Conservation (phyloP, 2,329 filamentous ascomycete genomes). For the Phoma herbarum region DNA sequence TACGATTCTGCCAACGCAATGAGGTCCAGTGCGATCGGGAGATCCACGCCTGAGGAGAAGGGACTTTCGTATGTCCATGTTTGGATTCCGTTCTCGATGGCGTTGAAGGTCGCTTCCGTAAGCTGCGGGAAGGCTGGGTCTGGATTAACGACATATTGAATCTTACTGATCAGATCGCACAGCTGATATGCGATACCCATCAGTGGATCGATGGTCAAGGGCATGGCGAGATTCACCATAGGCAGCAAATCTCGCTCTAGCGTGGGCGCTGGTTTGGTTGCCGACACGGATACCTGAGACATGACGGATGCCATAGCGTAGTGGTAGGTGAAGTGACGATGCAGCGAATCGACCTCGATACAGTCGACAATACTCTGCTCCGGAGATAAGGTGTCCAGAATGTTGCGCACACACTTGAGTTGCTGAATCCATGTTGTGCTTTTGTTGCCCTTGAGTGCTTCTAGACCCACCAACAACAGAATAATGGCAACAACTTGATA, state of each 20-base stretch:
- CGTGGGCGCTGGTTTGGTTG: constrained; percentile 21
- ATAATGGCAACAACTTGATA: constrained; percentile 48
- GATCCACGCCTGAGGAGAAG: constrained; percentile 40
- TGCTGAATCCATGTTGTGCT: constrained; percentile 49
- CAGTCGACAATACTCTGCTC: constrained; percentile 38
- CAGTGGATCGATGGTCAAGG: constrained; percentile 46
- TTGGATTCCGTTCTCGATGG: constrained; percentile 44
- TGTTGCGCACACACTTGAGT: constrained; percentile 44
- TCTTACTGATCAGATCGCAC: constrained; percentile 45
- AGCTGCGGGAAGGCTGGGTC: constrained; percentile 46
- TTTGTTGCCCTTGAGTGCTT: constrained; percentile 48
- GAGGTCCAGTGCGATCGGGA: constrained; percentile 45
- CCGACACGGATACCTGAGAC: constrained; percentile 36
- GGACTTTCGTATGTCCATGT: constrained; percentile 48
- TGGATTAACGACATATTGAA: constrained; percentile 45
- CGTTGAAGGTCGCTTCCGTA: constrained; percentile 45
- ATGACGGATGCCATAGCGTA: constrained; percentile 49
- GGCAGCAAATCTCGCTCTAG: constrained; percentile 33
- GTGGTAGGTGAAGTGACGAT: constrained; percentile 50
- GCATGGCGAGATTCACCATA: constrained; percentile 29
- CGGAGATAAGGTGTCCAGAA: constrained; percentile 37
- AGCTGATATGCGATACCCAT: constrained; percentile 50
- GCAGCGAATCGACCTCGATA: constrained; percentile 46
- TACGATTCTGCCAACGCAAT: constrained; percentile 49
- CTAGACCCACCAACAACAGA: constrained; percentile 46